Percentiles rank a stretch among this genome's conserved stretches.
Evolutionary conservation across 2,329 filamentous ascomycete genomes (phyloP).

Genomic region (Cercospora janseana): DNA sequence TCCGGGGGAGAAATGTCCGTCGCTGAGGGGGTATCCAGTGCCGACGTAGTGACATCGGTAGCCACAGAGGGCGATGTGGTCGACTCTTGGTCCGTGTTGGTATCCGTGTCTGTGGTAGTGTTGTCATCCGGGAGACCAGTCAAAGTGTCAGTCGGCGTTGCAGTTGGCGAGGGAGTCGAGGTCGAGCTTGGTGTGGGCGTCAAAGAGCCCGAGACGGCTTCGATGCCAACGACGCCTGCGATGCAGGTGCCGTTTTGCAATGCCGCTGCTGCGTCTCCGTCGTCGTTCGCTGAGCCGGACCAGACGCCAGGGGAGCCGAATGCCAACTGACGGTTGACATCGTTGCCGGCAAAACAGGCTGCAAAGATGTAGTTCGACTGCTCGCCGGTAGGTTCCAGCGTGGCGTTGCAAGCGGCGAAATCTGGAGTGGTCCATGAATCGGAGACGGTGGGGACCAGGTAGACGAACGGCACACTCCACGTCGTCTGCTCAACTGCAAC

Average conservation of each 20-base stretch:
- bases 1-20: too few species aligned
- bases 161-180: not conserved
- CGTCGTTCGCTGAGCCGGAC: not conserved
- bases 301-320: conserved; percentile 8
- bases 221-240: not conserved
- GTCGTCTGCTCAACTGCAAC: conserved; percentile 10
- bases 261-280: conserved; percentile 6
- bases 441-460: not conserved
- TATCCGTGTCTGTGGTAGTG: not conserved
- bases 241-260: conserved; percentile 10
- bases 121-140: not conserved
- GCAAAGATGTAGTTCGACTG: conserved; percentile 9
- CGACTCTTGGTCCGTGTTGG: not conserved
- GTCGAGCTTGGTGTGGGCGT: not conserved
- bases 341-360: conserved; percentile 3
- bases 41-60: too few species aligned
- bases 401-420: conserved; percentile 8
- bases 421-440: conserved; percentile 10
- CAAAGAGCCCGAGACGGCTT: conserved; percentile 5
- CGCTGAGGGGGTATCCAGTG: too few species aligned
- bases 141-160: not conserved
- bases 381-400: not conserved
- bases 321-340: not conserved
- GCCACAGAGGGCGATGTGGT: not conserved
- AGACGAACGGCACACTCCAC: conserved; percentile 7